Conservation (phyloP, 2,329 filamentous ascomycete species). For the Fusarium circinatum region DNA sequence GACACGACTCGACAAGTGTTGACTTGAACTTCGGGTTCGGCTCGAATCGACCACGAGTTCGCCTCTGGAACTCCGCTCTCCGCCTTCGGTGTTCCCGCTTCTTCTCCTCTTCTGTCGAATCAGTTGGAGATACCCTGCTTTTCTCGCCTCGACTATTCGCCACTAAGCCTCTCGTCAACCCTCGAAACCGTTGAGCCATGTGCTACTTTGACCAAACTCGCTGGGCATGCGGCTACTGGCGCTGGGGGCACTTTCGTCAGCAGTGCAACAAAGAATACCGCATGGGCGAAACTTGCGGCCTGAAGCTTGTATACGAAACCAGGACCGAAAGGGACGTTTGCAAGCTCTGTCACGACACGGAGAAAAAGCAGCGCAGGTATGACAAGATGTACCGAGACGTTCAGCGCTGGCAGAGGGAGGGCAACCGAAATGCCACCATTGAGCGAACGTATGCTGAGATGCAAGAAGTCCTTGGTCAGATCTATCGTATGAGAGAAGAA, state of each 20-base stretch:
- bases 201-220: conserved; percentile 95
- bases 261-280: conserved; percentile 96
- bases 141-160: conserved; percentile 8
- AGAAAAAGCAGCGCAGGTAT: conserved; percentile 82
- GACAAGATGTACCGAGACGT: conserved; percentile 80
- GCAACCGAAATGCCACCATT: conserved; percentile 78
- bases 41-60: conserved; percentile 30
- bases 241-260: conserved; percentile 92
- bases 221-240: conserved; percentile 89
- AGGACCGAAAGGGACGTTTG: conserved; percentile 73
- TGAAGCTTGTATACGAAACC: conserved; percentile 87
- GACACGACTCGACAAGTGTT: conserved; percentile 13
- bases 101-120: conserved; percentile 28
- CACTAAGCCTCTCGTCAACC: conserved; percentile 25
- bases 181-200: conserved; percentile 65
- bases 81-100: conserved; percentile 23
- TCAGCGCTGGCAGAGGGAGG: conserved; percentile 79
- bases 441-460: conserved; percentile 77
- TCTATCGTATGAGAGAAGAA: conserved; percentile 58
- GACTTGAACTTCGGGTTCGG: conserved; percentile 30
- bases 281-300: conserved; percentile 94
- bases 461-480: conserved; percentile 69
- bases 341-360: conserved; percentile 88
- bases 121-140: conserved; percentile 13
- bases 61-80: conserved; percentile 32